Base-by-base conservation (phyloP, 2,329 filamentous ascomycete species). In the Talaromyces piceae region DNA sequence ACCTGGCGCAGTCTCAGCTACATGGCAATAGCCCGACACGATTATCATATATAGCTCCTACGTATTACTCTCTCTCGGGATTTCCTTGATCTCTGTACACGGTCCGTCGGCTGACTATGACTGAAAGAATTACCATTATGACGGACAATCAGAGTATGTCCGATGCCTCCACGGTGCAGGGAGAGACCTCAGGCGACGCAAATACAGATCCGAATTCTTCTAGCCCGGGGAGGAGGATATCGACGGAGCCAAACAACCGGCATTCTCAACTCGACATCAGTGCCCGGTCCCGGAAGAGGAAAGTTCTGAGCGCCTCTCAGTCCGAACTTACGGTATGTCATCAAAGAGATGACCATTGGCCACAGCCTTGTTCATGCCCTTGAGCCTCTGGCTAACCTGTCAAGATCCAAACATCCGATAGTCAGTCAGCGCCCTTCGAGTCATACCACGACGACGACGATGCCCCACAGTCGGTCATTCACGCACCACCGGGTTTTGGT, bases 401-500 rank as follows among this genome's bases (percentile, higher is more conserved):
- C 33, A 45, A 71, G 68, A 63, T 69, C 45, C 61, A 61, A 57
- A 68, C 63, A 22, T 52, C 54, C 20, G 59, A 56, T 43, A 50
- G 54, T 31, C 45, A 49, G 50, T 52, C 51, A 6, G 50, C 49
- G n/a, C 56, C 52, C 18, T 55, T 52, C 22, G 55, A 52, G 48
- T 33, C 55, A 46, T 72, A 73, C 49, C 78, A 79, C 22, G 83
- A 83, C 55, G 88, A 95, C 58, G 88, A 91, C 50, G 70, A 72
- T 47, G 64, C 70, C 58, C 85, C 89, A 22, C 79, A 88, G 49
- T 96, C 91, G 1, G 91, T 95, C 50, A 95, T 96, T 59, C 91
- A 95, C 74, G 88, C 88, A 13, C 90, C 91, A 0, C 78, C 88
- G 57, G 88, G 86, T 55, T 96, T 93, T 68, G 79, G 82, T 51